phyloP scores from a whole-genome alignment of 495 filamentous ascomycete genomes.

The Letharia columbiana region DNA sequence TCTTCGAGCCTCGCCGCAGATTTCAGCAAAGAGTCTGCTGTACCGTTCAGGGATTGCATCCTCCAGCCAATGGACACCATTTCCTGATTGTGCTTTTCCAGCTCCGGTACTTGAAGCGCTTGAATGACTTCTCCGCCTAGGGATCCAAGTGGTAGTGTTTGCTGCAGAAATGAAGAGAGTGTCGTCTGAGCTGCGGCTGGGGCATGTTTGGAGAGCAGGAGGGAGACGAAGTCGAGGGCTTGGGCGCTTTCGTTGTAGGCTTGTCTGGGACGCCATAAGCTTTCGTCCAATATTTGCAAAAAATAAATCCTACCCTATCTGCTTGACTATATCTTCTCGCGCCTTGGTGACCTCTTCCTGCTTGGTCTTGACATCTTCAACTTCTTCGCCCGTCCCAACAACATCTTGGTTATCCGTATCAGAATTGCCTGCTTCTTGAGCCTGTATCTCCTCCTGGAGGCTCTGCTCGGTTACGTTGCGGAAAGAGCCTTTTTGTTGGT shows the following conservation, averaged over 20 bases:
- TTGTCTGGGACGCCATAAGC: slow-evolving; percentile 33
- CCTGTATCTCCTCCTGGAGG: slow-evolving; percentile 51
- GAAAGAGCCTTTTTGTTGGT: slow-evolving; percentile 64
- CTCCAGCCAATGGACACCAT: slow-evolving; percentile 69
- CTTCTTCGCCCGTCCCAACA: slow-evolving; percentile 32
- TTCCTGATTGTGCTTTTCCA: slow-evolving; percentile 44
- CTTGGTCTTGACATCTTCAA: slow-evolving; percentile 24
- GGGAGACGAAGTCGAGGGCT: slow-evolving; percentile 74
- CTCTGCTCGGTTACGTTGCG: slow-evolving; percentile 56
- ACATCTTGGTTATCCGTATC: slow-evolving; percentile 32
- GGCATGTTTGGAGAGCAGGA: slow-evolving; percentile 69
- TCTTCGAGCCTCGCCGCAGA: slow-evolving; percentile 62
- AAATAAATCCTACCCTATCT: slow-evolving; percentile 38
- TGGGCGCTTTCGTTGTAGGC: slow-evolving; percentile 59
- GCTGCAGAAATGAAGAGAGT: slow-evolving; percentile 60
- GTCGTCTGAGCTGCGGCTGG: slow-evolving; percentile 58
- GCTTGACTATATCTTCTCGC: slow-evolving; percentile 45
- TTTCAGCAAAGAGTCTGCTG: slow-evolving; percentile 65
- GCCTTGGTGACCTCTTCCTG: slow-evolving; percentile 37
- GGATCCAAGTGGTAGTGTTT: slow-evolving; percentile 60
- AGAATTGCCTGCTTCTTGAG: slow-evolving; percentile 34
- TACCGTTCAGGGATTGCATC: slow-evolving; percentile 60
- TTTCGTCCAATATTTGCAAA: not conserved
- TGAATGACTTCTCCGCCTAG: slow-evolving; percentile 67
- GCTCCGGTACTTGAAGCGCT: slow-evolving; percentile 44